A percentile compares a stretch with the other conserved stretches of the same genome.
Conservation (phyloP, 176 grass and related monocot genomes). For the Rhynchospora tenuis region DNA sequence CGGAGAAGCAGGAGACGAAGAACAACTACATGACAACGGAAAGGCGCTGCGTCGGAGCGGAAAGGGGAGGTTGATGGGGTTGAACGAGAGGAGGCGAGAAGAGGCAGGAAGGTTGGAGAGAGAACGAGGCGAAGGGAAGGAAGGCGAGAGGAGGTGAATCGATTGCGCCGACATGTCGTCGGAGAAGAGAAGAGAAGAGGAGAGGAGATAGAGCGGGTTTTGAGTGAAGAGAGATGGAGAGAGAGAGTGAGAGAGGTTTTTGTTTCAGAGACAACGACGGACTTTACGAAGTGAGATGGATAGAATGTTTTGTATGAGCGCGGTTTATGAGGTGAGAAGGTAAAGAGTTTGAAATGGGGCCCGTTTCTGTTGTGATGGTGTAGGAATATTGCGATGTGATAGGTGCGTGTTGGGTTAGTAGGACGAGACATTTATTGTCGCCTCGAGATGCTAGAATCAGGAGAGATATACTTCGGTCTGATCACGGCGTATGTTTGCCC, state of each 20-base stretch:
- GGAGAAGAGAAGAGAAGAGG: not conserved
- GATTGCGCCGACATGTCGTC: slow-evolving; percentile 28
- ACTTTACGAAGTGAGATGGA: not conserved
- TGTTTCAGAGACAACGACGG: slow-evolving; percentile 15
- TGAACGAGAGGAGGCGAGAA: slow-evolving; percentile 2
- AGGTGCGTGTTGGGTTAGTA: not conserved
- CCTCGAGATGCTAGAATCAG: not conserved
- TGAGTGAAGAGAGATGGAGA: not conserved
- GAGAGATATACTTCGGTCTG: not conserved
- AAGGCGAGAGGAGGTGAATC: slow-evolving; percentile 23
- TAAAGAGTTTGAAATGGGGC: not conserved
- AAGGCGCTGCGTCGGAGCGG: slow-evolving; percentile 9
- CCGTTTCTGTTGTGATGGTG: not conserved
- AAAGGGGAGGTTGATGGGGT: not conserved
- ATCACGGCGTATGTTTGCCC: not conserved
- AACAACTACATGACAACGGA: slow-evolving; percentile 34
- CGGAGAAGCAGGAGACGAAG: slow-evolving; percentile 5
- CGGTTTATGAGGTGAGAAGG: not conserved
- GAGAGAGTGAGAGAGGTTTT: not conserved
- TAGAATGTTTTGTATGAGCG: not conserved
- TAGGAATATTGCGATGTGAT: not conserved
- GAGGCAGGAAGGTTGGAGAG: not conserved
- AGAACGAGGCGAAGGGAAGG: not conserved
- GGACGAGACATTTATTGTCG: not conserved
- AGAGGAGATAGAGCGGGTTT: not conserved